A percentile compares a stretch with the other conserved stretches of the same genome.
Conservation (phyloP, 306 rosid species). For the barrel medic (Medicago truncatula) region MtrunA17r5.0-ANR NC_053049.1:38500001-38500500, state of each 20-base stretch:
- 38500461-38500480: conserved; percentile 73
- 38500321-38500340: conserved; percentile 2
- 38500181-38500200: not conserved
- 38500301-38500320: not conserved
- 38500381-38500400: conserved; percentile 92
- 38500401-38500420: conserved; percentile 55
- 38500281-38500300: not conserved
- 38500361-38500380: conserved; percentile 48
- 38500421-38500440: conserved; percentile 62
- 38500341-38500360: conserved; percentile 33
- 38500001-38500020: conserved; percentile 48
- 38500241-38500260: conserved; percentile 6
- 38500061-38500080: conserved; percentile 90
- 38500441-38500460: conserved; percentile 73
- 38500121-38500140: conserved; percentile 79
- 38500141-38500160: conserved; percentile 87
- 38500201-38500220: not conserved
- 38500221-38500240: not conserved
- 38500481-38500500: conserved; percentile 78
- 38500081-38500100: conserved; percentile 70
- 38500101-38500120: conserved; percentile 83
- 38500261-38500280: conserved; percentile 16
- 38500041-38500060: conserved; percentile 61
- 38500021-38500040: conserved; percentile 55
- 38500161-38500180: conserved; percentile 65